Conservation (phyloP, 768 basidiomycete genomes). For the Calocybe cyanea region DNA sequence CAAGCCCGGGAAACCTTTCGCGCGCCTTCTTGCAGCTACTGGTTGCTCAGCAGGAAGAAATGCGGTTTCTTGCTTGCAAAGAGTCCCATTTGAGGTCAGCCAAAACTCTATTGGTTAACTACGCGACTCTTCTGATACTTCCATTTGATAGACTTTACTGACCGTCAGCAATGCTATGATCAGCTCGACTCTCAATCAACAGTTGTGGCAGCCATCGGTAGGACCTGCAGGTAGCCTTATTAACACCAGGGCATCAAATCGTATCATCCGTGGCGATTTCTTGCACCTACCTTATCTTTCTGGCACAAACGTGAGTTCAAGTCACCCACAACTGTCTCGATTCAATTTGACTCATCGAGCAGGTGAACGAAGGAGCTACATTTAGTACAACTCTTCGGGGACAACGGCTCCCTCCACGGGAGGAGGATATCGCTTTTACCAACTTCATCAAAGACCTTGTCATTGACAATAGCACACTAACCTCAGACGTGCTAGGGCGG, state of each 20-base stretch:
- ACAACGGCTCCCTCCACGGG: conserved; percentile 31
- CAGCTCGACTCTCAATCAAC: conserved; percentile 39
- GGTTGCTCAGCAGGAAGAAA: conserved; percentile 37
- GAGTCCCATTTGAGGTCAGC: conserved; percentile 41
- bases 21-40: conserved; percentile 39
- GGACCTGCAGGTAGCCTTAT: conserved; percentile 49
- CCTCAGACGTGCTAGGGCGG: conserved; percentile 33
- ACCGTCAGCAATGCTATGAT: conserved; percentile 47
- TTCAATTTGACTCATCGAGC: not conserved
- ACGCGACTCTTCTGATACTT: not conserved
- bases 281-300: conserved; percentile 49
- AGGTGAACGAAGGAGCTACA: conserved; percentile 53
- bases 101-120: too few relatives aligned
- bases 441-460: conserved; percentile 44
- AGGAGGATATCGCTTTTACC: conserved; percentile 42
- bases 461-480: conserved; percentile 50
- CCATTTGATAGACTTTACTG: conserved; percentile 41
- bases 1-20: conserved; percentile 47
- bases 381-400: conserved; percentile 37
- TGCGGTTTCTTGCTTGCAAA: conserved; percentile 42
- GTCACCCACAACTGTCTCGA: too few relatives aligned
- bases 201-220: conserved; percentile 56
- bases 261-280: conserved; percentile 45
- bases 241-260: conserved; percentile 39
- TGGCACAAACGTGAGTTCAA: conserved; percentile 63